Evolutionary conservation across 371 early-diverging fungal genomes (phyloP).

Genomic region (Nematocida sp.): DNA sequence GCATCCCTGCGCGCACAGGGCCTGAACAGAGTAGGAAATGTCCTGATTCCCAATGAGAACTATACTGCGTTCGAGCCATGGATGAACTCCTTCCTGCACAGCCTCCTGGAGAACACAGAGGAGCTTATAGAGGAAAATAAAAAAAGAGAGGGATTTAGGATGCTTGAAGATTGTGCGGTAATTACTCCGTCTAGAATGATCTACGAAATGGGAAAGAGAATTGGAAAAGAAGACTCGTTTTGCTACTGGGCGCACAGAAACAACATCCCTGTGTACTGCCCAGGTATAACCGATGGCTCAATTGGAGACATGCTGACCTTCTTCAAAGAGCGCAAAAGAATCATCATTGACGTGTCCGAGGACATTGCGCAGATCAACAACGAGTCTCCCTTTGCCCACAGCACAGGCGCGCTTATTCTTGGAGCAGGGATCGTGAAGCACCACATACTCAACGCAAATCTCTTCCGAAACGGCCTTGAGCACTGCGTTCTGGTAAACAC

Average conservation of each 20-base stretch:
- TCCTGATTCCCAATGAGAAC: slow-evolving; percentile 95
- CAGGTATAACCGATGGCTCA: slow-evolving; percentile 94
- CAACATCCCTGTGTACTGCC: slow-evolving; percentile 92
- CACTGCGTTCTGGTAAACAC: slow-evolving; percentile 95
- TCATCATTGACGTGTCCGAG: slow-evolving; percentile 84
- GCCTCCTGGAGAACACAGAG: slow-evolving; percentile 68
- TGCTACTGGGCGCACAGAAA: slow-evolving; percentile 89
- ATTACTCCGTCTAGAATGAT: slow-evolving; percentile 92
- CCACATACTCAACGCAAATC: slow-evolving; percentile 96
- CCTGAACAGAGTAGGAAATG: slow-evolving; percentile 91
- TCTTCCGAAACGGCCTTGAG: slow-evolving; percentile 93
- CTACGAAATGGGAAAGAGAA: slow-evolving; percentile 83
- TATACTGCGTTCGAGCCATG: slow-evolving; percentile 96
- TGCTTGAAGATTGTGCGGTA: slow-evolving; percentile 64
- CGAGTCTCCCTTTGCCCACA: slow-evolving; percentile 81
- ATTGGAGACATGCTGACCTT: slow-evolving; percentile 93
- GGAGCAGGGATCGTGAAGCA: slow-evolving; percentile 98
- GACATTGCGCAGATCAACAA: slow-evolving; percentile 89
- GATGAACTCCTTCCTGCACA: slow-evolving; percentile 84
- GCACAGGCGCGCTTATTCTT: slow-evolving; percentile 90
- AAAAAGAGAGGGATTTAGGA: slow-evolving; percentile 23
- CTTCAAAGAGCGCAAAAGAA: slow-evolving; percentile 73
- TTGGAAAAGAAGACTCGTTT: slow-evolving; percentile 81
- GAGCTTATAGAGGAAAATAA: background rate
- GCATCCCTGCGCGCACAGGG: slow-evolving; percentile 78